These are phyloP conservation scores for Aspergillus mulundensis DNA, from an alignment of 495 filamentous ascomycete species.

Conservation along the genomic window DNA sequence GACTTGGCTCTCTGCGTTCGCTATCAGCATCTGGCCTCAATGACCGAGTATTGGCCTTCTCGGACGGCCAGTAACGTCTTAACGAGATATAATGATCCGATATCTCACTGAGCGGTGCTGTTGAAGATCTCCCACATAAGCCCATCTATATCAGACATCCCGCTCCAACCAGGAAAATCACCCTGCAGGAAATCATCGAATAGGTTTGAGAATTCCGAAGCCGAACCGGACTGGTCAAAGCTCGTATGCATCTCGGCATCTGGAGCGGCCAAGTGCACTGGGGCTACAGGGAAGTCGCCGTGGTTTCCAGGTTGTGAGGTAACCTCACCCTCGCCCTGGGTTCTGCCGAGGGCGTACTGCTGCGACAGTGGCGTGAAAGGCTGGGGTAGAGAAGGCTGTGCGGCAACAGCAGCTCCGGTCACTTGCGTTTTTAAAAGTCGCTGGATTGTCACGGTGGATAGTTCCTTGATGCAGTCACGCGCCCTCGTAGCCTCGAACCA, in stretches of 20 bases:
- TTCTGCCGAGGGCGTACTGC: not conserved
- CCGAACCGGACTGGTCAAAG: not conserved
- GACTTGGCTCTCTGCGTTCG: too few species aligned
- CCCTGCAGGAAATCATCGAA: conserved; percentile 27
- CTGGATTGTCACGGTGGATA: conserved; percentile 36
- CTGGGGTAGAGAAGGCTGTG: conserved; percentile 11
- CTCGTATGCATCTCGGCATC: not conserved
- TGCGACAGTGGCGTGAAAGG: not conserved
- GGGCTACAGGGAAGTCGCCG: not conserved
- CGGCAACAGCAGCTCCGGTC: too few species aligned
- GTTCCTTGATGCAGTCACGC: conserved; percentile 40
- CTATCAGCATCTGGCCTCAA: too few species aligned
- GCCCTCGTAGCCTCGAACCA: conserved; percentile 42
- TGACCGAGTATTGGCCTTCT: too few species aligned
- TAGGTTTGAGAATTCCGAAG: conserved; percentile 20
- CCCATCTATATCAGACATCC: conserved; percentile 33
- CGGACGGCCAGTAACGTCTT: too few species aligned
- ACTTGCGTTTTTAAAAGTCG: conserved; percentile 26
- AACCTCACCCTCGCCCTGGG: not conserved
- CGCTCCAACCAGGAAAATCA: conserved; percentile 28
- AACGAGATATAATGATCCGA: not conserved
- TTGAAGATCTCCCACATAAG: conserved; percentile 36
- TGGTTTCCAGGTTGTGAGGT: not conserved
- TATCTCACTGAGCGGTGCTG: not conserved
- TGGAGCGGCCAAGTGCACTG: not conserved